These are phyloP conservation scores for Trichoderma hamatum DNA, from an alignment of 2,329 filamentous ascomycete genomes.

Conservation along the genomic window DNA sequence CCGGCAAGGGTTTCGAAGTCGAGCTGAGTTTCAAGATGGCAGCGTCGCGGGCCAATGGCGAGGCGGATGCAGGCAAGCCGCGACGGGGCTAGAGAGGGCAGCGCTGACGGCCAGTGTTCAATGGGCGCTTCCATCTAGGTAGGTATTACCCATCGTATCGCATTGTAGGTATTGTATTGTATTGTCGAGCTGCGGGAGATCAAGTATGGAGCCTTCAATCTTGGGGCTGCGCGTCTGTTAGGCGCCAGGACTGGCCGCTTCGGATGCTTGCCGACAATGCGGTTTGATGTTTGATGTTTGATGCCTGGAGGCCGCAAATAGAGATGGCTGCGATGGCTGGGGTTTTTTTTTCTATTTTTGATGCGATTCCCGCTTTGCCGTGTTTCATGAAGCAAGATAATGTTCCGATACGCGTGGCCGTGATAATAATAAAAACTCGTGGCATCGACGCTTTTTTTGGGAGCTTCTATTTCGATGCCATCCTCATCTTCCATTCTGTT, in stretches of 20 bases:
- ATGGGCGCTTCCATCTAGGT: not conserved
- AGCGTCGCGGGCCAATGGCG: constrained; percentile 24
- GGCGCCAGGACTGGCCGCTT: not conserved
- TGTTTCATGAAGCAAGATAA: constrained; percentile 15
- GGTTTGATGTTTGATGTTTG: not conserved
- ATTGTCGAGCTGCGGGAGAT: not conserved
- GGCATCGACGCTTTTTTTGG: not conserved
- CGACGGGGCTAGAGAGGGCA: not conserved
- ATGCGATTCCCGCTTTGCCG: not conserved
- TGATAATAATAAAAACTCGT: constrained; percentile 14
- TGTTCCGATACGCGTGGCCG: not conserved
- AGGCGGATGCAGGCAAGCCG: not conserved
- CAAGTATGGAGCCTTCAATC: not conserved
- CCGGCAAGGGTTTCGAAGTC: constrained; percentile 13
- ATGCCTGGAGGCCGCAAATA: not conserved
- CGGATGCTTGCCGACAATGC: constrained; percentile 12
- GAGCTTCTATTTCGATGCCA: not conserved
- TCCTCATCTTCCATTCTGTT: constrained; percentile 15
- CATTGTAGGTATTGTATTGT: not conserved
- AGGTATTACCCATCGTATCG: too few relatives aligned
- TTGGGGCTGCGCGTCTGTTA: not conserved
- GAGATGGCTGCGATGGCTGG: not conserved
- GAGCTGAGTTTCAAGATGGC: constrained; percentile 24
- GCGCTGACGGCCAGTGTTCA: not conserved
- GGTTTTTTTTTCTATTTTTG: constrained; percentile 19